A percentile compares a stretch with the other conserved stretches of the same genome.
These are phyloP conservation scores for Pythium brassicae DNA, from an alignment of 352 stramenopile genomes.

Conservation along the genomic window DNA sequence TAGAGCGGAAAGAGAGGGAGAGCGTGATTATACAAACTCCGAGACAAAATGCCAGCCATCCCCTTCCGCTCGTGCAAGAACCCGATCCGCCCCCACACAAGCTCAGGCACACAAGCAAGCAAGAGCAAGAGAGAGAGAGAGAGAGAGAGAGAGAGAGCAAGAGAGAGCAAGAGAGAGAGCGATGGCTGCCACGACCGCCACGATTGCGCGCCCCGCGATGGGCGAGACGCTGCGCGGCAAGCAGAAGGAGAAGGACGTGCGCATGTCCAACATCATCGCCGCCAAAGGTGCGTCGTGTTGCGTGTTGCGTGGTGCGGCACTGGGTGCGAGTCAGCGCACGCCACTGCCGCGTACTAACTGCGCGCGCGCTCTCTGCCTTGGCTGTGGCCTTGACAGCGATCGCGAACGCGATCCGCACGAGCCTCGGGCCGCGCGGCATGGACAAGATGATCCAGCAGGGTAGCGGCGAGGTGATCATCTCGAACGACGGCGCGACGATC, in stretches of 20 bases:
- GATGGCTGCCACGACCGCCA: conserved; percentile 34
- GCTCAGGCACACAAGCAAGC: conserved; percentile 1
- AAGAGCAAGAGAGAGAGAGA: conserved; percentile 2
- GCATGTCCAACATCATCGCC: conserved; percentile 98
- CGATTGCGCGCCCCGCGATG: conserved; percentile 48
- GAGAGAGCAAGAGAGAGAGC: not conserved
- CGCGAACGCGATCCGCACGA: conserved; percentile 97
- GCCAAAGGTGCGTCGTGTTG: conserved; percentile 86
- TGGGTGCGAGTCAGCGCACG: no score
- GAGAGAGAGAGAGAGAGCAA: conserved; percentile 4
- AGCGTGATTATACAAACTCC: not conserved
- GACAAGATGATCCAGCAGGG: conserved; percentile 99
- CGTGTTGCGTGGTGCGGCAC: no score
- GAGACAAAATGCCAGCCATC: conserved; percentile 1
- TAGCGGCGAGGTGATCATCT: conserved; percentile 99
- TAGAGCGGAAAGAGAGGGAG: not conserved
- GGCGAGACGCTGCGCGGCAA: conserved; percentile 83
- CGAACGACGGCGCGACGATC: conserved; percentile 99
- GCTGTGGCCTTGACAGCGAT: conserved; percentile 88
- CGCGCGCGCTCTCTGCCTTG: no score
- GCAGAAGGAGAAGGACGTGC: conserved; percentile 98
- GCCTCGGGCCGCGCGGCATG: conserved; percentile 97
- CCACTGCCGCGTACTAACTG: not conserved
- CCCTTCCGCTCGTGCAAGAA: conserved; percentile 9
- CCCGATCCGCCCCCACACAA: conserved; percentile 2